Evolutionary conservation across 352 stramenopile genomes (phyloP).

Genomic region (Pythium rishiriense): DNA sequence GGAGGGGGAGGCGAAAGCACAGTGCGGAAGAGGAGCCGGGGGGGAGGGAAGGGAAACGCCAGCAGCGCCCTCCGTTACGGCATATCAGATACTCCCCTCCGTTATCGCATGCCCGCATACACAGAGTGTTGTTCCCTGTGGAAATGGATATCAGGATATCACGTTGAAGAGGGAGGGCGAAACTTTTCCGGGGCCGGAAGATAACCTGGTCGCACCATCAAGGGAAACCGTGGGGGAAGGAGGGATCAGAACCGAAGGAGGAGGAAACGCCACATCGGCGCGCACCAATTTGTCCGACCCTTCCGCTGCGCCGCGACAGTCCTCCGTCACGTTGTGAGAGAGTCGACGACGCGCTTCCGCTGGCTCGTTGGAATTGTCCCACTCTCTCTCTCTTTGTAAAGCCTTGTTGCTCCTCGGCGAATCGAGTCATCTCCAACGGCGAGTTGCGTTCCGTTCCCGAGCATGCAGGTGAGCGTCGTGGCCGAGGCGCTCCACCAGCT

Average conservation of each 20-base stretch:
- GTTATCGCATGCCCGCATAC: background rate
- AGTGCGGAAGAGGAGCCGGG: conserved; percentile 6
- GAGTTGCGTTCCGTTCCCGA: background rate
- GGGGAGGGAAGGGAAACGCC: background rate
- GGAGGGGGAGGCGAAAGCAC: conserved; percentile 10
- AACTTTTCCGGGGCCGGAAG: background rate
- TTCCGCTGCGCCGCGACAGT: background rate
- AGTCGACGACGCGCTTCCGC: too few relatives aligned
- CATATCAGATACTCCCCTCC: conserved; percentile 4
- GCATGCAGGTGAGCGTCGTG: conserved; percentile 55
- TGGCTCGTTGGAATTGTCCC: too few relatives aligned
- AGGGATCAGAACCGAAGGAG: background rate
- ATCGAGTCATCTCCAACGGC: conserved; percentile 3
- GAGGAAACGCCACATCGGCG: background rate
- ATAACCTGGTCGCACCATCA: background rate
- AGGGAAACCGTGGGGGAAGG: conserved; percentile 3
- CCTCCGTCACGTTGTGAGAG: background rate
- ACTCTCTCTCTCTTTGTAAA: too few relatives aligned
- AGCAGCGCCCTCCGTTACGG: background rate
- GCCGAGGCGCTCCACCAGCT: conserved; percentile 69
- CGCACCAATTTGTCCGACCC: background rate
- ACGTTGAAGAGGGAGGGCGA: conserved; percentile 10
- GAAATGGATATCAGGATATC: background rate
- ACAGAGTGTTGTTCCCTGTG: conserved; percentile 19
- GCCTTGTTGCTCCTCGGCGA: background rate